Evolutionary conservation across 2,329 filamentous ascomycete species (phyloP).

Genomic region (Ascochyta rabiei): DNA sequence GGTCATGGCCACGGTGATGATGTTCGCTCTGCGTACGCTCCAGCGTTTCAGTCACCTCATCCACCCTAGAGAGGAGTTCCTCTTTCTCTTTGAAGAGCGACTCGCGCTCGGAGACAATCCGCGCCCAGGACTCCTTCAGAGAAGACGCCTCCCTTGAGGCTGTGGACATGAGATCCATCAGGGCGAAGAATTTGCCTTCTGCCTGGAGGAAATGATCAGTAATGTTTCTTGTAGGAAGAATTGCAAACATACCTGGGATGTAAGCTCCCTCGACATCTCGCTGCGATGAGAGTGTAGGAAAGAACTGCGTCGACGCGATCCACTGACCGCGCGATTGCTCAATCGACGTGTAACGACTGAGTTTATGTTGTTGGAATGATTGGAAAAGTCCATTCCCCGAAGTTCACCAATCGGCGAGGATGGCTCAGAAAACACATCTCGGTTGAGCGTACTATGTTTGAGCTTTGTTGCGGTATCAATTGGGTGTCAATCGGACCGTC

Average conservation of each 20-base stretch:
- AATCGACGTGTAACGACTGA: slow-evolving; percentile 22
- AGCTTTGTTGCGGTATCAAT: too few relatives aligned
- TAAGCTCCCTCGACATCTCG: slow-evolving; percentile 34
- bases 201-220: slow-evolving; percentile 12
- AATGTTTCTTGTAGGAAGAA: not conserved
- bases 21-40: slow-evolving; percentile 33
- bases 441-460: slow-evolving; percentile 25
- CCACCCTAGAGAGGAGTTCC: slow-evolving; percentile 26
- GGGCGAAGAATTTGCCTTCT: slow-evolving; percentile 35
- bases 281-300: slow-evolving; percentile 34
- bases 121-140: slow-evolving; percentile 33
- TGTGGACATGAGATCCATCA: slow-evolving; percentile 37
- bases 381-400: slow-evolving; percentile 21
- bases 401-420: slow-evolving; percentile 21
- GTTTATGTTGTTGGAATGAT: slow-evolving; percentile 9
- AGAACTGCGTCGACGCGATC: slow-evolving; percentile 27
- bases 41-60: slow-evolving; percentile 31
- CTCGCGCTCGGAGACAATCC: slow-evolving; percentile 36
- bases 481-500: too few relatives aligned
- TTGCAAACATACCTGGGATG: slow-evolving; percentile 7
- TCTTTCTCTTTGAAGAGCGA: slow-evolving; percentile 27
- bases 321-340: slow-evolving; percentile 24
- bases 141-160: slow-evolving; percentile 33
- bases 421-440: slow-evolving; percentile 32
- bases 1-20: slow-evolving; percentile 29